Conservation (phyloP, 345 rosid species). For the Schrenkiella parvula region DNA sequence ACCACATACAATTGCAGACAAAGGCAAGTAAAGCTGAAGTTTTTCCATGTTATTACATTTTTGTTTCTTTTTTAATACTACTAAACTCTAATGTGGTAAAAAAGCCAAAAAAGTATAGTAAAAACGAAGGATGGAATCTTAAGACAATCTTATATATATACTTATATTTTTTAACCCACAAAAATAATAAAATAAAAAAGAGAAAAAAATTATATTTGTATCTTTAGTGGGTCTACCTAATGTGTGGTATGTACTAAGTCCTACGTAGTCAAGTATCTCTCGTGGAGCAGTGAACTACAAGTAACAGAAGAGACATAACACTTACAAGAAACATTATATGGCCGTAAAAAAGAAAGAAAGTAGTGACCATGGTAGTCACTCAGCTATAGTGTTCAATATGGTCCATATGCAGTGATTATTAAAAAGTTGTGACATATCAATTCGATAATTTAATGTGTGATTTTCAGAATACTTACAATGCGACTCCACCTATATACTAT, state of each 20-base stretch:
- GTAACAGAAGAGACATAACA: slow-evolving; percentile 22
- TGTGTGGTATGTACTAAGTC: background rate
- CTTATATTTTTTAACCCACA: no score
- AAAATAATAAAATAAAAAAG: no score
- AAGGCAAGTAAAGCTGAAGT: background rate
- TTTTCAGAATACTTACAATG: background rate
- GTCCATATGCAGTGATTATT: slow-evolving; percentile 18
- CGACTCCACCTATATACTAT: background rate
- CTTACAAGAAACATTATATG: slow-evolving; percentile 12
- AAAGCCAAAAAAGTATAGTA: no score
- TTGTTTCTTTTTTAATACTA: background rate
- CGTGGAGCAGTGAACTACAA: slow-evolving; percentile 8
- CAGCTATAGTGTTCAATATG: slow-evolving; percentile 17
- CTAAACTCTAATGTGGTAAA: no score
- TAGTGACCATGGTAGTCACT: slow-evolving; percentile 7
- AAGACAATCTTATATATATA: no score
- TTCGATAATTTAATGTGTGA: background rate
- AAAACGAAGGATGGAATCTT: no score
- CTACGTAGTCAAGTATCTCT: slow-evolving; percentile 8
- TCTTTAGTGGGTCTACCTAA: background rate
- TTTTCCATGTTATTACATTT: background rate
- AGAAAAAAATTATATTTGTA: no score
- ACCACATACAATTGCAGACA: background rate
- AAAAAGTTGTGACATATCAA: background rate
- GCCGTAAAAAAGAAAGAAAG: slow-evolving; percentile 13